These are phyloP conservation scores for Erythrobasidium hasegawianum DNA, from an alignment of 1,284 basidiomycete genomes.

Conservation along the genomic window DNA sequence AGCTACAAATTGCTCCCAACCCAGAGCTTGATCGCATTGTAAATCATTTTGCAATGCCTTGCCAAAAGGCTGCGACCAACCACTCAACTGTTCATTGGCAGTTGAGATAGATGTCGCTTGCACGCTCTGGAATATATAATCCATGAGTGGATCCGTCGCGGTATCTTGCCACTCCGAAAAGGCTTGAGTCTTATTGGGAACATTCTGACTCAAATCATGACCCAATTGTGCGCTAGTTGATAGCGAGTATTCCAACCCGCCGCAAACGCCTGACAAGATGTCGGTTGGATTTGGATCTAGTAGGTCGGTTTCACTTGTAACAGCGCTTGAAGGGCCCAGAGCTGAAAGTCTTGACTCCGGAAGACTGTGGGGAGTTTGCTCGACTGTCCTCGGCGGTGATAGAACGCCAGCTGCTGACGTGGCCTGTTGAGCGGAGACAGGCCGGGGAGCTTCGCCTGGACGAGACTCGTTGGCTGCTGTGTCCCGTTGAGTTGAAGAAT, in stretches of 20 bases:
- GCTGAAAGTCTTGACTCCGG: background rate
- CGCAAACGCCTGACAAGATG: background rate
- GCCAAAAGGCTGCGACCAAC: background rate
- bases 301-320: background rate
- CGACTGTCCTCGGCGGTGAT: background rate
- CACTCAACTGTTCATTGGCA: background rate
- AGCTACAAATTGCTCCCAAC: background rate
- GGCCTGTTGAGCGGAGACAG: background rate
- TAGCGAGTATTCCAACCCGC: background rate
- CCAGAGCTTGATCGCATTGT: background rate
- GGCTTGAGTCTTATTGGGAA: background rate
- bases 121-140: background rate
- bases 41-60: background rate
- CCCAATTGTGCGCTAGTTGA: background rate
- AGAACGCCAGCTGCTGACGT: background rate
- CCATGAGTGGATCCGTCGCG: background rate
- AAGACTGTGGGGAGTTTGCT: background rate
- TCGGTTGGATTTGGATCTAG: background rate
- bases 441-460: background rate
- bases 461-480: background rate
- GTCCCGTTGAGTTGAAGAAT: background rate
- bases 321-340: background rate
- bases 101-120: slow-evolving; percentile 1
- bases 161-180: background rate
- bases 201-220: background rate